phyloP scores from a whole-genome alignment of 768 basidiomycete species.

The Auricularia sp. region DNA sequence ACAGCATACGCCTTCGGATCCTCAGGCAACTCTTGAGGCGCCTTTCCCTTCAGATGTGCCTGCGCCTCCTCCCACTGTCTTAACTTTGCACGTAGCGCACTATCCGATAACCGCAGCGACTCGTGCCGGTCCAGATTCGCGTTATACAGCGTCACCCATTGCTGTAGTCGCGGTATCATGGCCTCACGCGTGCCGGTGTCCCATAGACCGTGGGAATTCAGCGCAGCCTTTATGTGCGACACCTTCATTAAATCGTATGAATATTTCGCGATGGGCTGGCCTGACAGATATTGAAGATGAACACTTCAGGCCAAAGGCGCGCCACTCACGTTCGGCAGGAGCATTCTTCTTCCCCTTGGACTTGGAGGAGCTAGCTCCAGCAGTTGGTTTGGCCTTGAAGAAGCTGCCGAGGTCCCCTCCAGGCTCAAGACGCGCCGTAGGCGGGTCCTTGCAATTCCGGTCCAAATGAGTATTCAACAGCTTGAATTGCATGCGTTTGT shows the following conservation, averaged over 20 bases:
- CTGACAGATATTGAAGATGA: neutral
- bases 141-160: constrained; percentile 61
- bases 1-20: constrained; percentile 33
- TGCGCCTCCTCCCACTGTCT: constrained; percentile 47
- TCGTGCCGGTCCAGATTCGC: constrained; percentile 54
- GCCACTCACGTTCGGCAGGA: neutral
- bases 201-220: constrained; percentile 40
- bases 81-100: constrained; percentile 42
- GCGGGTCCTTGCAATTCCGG: constrained; percentile 35
- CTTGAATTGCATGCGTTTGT: constrained; percentile 31
- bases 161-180: constrained; percentile 49
- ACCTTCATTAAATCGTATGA: constrained; percentile 58
- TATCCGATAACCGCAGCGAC: constrained; percentile 33
- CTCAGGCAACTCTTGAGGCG: constrained; percentile 30
- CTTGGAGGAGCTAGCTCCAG: neutral
- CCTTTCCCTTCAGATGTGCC: constrained; percentile 20
- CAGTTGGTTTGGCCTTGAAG: neutral
- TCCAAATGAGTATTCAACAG: constrained; percentile 61
- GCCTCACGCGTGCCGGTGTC: constrained; percentile 39
- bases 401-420: neutral
- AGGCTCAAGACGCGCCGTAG: neutral
- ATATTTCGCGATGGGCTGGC: constrained; percentile 31
- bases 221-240: constrained; percentile 44
- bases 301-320: neutral
- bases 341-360: neutral